Evolutionary conservation across 306 rosid genomes (phyloP).

Genomic region (Quercus berberidifolia): DNA sequence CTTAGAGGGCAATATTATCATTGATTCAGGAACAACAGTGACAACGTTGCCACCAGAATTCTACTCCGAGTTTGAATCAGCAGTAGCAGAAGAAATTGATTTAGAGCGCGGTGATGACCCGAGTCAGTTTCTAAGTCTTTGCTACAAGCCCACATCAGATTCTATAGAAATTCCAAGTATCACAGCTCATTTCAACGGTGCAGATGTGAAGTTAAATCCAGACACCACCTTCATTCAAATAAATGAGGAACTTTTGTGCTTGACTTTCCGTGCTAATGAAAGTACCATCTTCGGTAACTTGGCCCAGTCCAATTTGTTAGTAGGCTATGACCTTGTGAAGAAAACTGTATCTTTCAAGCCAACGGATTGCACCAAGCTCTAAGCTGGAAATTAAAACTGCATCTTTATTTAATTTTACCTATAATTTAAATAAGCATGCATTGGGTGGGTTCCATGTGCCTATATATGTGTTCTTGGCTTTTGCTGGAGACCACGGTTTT

Average conservation of each 20-base stretch:
- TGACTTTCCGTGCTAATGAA: conserved; percentile 14
- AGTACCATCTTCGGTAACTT: conserved; percentile 42
- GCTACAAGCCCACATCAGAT: conserved; percentile 11
- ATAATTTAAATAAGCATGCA: no score
- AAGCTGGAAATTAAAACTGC: no score
- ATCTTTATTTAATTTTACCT: no score
- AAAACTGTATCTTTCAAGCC: no score
- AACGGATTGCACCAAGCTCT: no score
- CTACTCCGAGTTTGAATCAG: no score
- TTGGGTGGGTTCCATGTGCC: no score
- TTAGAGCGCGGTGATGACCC: conserved; percentile 7
- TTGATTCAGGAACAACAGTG: no score
- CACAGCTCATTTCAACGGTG: conserved; percentile 40
- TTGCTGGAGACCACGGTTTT: no score
- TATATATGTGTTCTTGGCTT: no score
- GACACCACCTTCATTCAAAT: conserved; percentile 31
- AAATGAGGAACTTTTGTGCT: conserved; percentile 22
- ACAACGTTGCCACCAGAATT: no score
- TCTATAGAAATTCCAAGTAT: conserved; percentile 14
- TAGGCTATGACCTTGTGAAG: no score
- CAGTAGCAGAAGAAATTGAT: neutral
- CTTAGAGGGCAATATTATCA: conserved; percentile 12
- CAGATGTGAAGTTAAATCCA: conserved; percentile 23
- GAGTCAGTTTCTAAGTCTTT: neutral
- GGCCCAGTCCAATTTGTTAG: neutral